Base-by-base conservation (phyloP, 1,139 yeast genomes). In the Debaryomycetaceae sp. region DNA sequence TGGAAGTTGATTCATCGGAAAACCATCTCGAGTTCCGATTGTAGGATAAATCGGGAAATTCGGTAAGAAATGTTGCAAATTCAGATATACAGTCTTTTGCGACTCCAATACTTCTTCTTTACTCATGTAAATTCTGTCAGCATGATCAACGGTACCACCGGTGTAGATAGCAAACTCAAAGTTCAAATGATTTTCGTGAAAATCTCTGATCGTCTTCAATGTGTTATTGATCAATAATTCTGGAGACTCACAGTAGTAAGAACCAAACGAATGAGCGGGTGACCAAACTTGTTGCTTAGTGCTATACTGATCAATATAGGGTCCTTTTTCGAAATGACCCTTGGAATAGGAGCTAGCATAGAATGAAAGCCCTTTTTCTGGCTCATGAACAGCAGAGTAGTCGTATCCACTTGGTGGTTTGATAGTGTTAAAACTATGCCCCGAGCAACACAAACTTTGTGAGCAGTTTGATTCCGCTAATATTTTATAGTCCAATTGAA, bases 1-100 rank as follows among this genome's bases (percentile, higher is more conserved):
- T 1, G 89, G 84, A 45, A 82, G 60, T 60, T 83, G 88, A 14
- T 84, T 86, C 56, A 81, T 83, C 13, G 90, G 90, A 70, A 77
- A 84, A 17, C 85, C 78, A 56, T 85, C 90, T 59, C 85, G 90
- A 60, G 84, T 84, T 14, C 91, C 90, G 53, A 85, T 66, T 31
- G 79, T 80, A 8, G 88, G 76, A 56, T 68, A 83, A n/a, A 85
- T 78, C 3, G 88, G 85, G 14, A 80, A 62, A 44, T 76, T 68
- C 9, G 73, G 68, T 50, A 85, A 72, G 57, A 69, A 75, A 27
- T 27, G 31, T 42, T 71, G 64, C 31, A 27, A 27, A 11, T 27
- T 27, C 31, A 27, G 31, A 11, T 27, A 27, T 4, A 27, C 31
- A 4, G 31, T 24, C 57, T 83, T 84, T 69, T 84, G 69, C 46